Conservation (phyloP, 192 early-diverging fungal species). For the Coemansia sp. region DNA sequence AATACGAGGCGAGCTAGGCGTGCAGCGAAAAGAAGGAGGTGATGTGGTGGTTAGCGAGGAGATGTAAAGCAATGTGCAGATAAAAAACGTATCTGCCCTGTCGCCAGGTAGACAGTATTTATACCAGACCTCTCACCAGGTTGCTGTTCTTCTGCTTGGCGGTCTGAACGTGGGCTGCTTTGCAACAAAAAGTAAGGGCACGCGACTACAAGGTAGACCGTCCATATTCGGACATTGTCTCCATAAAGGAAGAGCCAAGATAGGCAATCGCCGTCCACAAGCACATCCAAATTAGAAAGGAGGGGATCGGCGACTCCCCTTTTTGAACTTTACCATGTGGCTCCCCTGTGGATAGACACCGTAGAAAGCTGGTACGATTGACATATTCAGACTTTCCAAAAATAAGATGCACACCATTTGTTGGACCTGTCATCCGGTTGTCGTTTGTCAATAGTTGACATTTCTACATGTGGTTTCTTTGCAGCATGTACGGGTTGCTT, state of each 20-base stretch:
- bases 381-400: background rate
- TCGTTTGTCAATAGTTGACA: background rate
- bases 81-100: background rate
- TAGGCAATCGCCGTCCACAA: background rate
- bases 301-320: background rate
- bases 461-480: too few relatives aligned
- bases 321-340: background rate
- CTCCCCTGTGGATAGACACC: background rate
- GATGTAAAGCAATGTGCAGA: background rate
- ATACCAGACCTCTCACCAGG: background rate
- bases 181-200: background rate
- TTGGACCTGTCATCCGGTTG: background rate
- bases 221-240: background rate
- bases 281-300: background rate
- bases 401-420: background rate
- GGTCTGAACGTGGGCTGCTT: background rate
- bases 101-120: too few relatives aligned
- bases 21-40: background rate
- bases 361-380: too few relatives aligned
- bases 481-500: too few relatives aligned
- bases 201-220: background rate
- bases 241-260: background rate
- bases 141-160: background rate
- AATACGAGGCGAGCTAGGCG: background rate
- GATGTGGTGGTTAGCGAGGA: background rate